Evolutionary conservation across 352 stramenopile genomes (phyloP).

Genomic region (Globisporangium viniferum): DNA sequence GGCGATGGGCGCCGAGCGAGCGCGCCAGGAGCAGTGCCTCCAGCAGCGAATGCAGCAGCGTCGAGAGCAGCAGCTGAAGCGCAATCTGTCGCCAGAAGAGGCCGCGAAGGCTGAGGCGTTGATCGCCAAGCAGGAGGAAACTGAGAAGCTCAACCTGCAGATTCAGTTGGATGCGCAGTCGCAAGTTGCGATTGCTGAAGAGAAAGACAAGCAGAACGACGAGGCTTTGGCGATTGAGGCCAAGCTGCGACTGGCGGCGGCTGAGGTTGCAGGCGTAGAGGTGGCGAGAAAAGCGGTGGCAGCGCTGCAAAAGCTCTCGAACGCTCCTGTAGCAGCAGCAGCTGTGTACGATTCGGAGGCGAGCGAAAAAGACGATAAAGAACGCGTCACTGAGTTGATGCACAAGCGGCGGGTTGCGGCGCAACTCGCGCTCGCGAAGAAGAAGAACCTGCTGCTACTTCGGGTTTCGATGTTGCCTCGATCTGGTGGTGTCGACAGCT

Average conservation of each 20-base stretch:
- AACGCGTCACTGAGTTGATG: not conserved
- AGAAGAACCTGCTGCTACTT: not conserved
- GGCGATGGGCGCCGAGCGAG: not conserved
- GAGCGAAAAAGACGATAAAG: not conserved
- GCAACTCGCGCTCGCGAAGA: slow-evolving; percentile 6
- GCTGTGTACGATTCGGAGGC: not conserved
- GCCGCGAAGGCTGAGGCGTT: not conserved
- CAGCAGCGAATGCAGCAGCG: slow-evolving; percentile 3
- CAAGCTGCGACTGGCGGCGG: not conserved
- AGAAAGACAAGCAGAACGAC: slow-evolving; percentile 4
- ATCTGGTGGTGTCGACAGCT: not conserved
- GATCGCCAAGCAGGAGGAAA: slow-evolving; percentile 1
- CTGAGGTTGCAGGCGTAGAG: not conserved
- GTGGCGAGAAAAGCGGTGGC: not conserved
- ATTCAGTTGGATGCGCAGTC: slow-evolving; percentile 4
- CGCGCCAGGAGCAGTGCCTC: not conserved
- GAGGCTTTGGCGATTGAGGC: not conserved
- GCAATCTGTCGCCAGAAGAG: not conserved
- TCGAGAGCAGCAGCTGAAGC: slow-evolving; percentile 5
- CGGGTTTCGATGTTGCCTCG: not conserved
- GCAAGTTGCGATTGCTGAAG: not conserved
- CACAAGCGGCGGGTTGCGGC: slow-evolving; percentile 3
- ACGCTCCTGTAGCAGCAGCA: not conserved
- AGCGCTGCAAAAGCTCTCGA: not conserved
- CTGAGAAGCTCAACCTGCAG: not conserved